Evolutionary conservation across 2,329 filamentous ascomycete genomes (phyloP).

Genomic region (Hymenoscyphus fraxineus): DNA sequence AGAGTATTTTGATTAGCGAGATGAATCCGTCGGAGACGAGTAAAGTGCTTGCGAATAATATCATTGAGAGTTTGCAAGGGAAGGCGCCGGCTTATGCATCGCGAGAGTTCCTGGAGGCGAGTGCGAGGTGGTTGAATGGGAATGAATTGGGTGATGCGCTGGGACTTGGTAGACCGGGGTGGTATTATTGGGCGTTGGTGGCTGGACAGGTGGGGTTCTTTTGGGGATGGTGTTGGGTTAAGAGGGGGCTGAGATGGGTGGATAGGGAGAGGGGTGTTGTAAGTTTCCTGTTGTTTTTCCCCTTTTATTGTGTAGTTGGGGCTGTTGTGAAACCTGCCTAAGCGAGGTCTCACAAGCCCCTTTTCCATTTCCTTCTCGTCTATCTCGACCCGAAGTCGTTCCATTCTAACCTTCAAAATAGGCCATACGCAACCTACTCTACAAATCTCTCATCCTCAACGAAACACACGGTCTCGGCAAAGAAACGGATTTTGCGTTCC

Average conservation of each 20-base stretch:
- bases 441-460: conserved; percentile 58
- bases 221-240: conserved; percentile 36
- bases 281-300: conserved; percentile 16
- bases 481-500: conserved; percentile 65
- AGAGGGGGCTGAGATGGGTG: conserved; percentile 46
- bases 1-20: conserved; percentile 63
- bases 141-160: conserved; percentile 57
- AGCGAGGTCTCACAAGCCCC: neutral
- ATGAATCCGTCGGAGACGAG: conserved; percentile 61
- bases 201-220: conserved; percentile 32
- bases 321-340: neutral
- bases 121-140: conserved; percentile 68
- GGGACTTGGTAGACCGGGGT: conserved; percentile 31
- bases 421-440: conserved; percentile 42
- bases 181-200: conserved; percentile 29
- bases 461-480: conserved; percentile 58
- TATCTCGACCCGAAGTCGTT: neutral
- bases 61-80: conserved; percentile 64
- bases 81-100: conserved; percentile 64
- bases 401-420: neutral
- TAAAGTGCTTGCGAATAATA: conserved; percentile 67
- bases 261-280: conserved; percentile 49
- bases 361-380: neutral
- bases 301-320: neutral
- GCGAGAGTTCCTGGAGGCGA: conserved; percentile 63